These are phyloP conservation scores for Penicillium glabrum DNA, from an alignment of 2,329 filamentous ascomycete genomes.

Conservation along the genomic window DNA sequence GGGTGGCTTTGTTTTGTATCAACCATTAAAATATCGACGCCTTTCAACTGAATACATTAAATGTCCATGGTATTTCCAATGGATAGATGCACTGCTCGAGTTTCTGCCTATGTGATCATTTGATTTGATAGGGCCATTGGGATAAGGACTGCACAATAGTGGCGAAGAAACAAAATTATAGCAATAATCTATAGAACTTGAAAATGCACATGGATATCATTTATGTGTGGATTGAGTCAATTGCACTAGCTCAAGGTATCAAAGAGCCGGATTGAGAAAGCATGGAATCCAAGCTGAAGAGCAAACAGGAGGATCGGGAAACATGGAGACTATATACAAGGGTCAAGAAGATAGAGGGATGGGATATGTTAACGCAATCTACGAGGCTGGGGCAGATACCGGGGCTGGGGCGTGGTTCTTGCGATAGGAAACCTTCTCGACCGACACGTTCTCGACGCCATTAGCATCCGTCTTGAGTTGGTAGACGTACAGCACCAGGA, in stretches of 20 bases:
- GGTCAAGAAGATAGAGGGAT: background rate
- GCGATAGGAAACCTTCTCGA: constrained; percentile 84
- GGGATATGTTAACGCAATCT: constrained; percentile 22
- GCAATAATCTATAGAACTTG: background rate
- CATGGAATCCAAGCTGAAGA: constrained; percentile 4
- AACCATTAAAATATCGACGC: background rate
- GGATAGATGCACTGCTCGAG: background rate
- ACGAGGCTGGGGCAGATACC: constrained; percentile 56
- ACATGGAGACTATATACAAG: constrained; percentile 34
- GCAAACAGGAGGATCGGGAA: constrained; percentile 1
- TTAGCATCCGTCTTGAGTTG: constrained; percentile 75
- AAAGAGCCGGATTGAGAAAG: constrained; percentile 11
- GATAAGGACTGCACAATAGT: background rate
- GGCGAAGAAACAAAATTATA: background rate
- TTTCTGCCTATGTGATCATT: background rate
- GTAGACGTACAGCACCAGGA: constrained; percentile 93
- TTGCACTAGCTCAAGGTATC: constrained; percentile 14
- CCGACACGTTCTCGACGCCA: constrained; percentile 74
- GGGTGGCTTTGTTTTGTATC: background rate
- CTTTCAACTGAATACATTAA: background rate
- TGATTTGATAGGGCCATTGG: background rate
- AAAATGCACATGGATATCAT: background rate
- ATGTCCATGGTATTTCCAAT: background rate
- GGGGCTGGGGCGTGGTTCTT: constrained; percentile 64
- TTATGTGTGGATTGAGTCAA: background rate